A percentile compares a stretch with the other conserved stretches of the same genome.
Conservation (phyloP, 306 rosid species). For the Gastrolobium bilobum region DNA sequence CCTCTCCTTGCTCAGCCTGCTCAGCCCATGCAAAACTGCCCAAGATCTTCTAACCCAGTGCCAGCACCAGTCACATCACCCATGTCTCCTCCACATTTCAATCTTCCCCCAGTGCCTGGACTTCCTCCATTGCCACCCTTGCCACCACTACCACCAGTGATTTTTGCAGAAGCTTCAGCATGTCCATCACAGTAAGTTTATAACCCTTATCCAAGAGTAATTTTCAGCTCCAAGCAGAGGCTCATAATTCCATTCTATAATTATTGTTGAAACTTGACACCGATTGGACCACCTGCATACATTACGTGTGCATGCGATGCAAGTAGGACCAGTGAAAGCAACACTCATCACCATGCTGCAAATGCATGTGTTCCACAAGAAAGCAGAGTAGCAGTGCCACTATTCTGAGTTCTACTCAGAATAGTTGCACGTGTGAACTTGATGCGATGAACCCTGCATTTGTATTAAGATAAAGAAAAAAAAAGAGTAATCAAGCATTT, state of each 20-base stretch:
- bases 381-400: background rate
- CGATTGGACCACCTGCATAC: background rate
- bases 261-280: background rate
- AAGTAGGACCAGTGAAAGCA: background rate
- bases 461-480: background rate
- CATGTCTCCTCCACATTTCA: constrained; percentile 54
- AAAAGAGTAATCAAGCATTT: too few species aligned
- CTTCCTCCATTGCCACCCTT: constrained; percentile 50
- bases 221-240: background rate
- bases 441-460: background rate
- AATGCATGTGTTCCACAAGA: background rate
- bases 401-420: background rate
- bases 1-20: constrained; percentile 85
- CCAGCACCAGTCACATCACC: constrained; percentile 49
- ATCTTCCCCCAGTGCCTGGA: constrained; percentile 58
- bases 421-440: background rate
- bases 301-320: background rate
- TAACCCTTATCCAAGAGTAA: background rate
- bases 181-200: constrained; percentile 77
- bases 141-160: constrained; percentile 69
- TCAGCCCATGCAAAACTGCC: constrained; percentile 78
- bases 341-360: background rate
- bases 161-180: constrained; percentile 74
- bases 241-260: background rate
- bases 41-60: constrained; percentile 63